Base-by-base conservation (phyloP, 495 filamentous ascomycete genomes). In the Neurospora sp. region DNA sequence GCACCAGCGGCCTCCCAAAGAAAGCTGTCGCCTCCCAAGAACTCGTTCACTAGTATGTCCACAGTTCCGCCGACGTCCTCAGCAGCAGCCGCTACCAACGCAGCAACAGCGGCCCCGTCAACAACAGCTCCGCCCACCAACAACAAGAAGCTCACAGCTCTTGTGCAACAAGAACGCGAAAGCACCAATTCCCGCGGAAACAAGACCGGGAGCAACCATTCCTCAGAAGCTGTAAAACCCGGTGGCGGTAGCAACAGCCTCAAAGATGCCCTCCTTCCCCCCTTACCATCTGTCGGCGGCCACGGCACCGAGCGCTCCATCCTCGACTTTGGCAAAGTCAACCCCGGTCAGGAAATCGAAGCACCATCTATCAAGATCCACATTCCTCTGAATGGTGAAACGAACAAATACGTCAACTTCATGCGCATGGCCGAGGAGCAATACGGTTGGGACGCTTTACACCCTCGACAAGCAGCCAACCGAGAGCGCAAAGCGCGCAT, bases 341-440 rank as follows among this genome's bases (percentile, higher is more conserved):
- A 80, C 78, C 80, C 83, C 77, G 77, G 88, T 80, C 77, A 88
- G 46, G 88, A 79, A 82, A 73, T 78, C 8, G 76, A 84, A 14
- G 90, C 91, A 31, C 93, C 94, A 3, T 97, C 91, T 69, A 96
- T 99, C 74, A 86, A 96, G 73, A 83, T 99, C 3, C 90, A 93
- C 71, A 88, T 99, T 73, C 90, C 93, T 1, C 83, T 99, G 46
- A 71, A 72, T 42, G 92, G 93, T 38, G 90, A 92, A 75, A 89
- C 86, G 18, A 96, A 97, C 79, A 92, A 95, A 72, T 95, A 95
- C 74, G 88, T 99, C 81, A 98, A 98, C 80, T 98, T 98, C 78
- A 94, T 95, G 75, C 93, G 93, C 69, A 84, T 98, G 79, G 95
- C 96, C 27, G 93, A 97, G 80, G 94, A 97, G 71, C 90, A 89